These are phyloP conservation scores for Ceratocystis destructans DNA, from an alignment of 2,329 filamentous ascomycete species.

Conservation along the genomic window DNA sequence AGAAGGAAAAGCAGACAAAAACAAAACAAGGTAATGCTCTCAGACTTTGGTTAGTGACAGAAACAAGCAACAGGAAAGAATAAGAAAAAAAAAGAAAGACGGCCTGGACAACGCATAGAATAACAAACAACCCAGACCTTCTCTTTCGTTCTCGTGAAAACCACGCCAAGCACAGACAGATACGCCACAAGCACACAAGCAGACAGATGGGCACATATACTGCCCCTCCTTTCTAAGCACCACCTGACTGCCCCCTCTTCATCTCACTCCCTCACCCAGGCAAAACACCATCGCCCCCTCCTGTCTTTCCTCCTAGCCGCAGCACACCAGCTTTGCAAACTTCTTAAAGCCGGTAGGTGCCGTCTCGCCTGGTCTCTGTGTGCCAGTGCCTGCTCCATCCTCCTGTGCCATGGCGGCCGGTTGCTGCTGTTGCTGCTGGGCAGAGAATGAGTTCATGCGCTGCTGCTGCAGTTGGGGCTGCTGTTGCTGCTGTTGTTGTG, in stretches of 20 bases:
- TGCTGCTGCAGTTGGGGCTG: slow-evolving; percentile 43
- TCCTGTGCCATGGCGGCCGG: slow-evolving; percentile 53
- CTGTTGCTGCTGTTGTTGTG: slow-evolving; percentile 36
- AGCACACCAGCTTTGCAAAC: slow-evolving; percentile 85
- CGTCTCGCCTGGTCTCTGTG: slow-evolving; percentile 14
- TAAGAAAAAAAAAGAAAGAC: slow-evolving; percentile 22
- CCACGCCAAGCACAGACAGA: slow-evolving; percentile 3
- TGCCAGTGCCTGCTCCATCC: neutral
- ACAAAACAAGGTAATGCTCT: slow-evolving; percentile 3
- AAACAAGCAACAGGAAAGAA: slow-evolving; percentile 22
- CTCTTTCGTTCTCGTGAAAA: neutral
- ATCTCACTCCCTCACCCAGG: neutral
- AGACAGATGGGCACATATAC: no score
- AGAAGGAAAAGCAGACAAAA: neutral
- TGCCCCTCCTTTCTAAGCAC: neutral
- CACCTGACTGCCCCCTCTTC: neutral
- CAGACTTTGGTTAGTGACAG: neutral
- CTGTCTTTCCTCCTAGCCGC: slow-evolving; percentile 42
- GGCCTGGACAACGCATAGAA: slow-evolving; percentile 15
- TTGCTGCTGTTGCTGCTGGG: slow-evolving; percentile 39
- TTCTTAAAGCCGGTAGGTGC: slow-evolving; percentile 70
- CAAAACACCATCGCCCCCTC: neutral
- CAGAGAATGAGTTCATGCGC: slow-evolving; percentile 38
- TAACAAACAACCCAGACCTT: neutral
- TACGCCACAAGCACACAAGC: neutral